A percentile compares a stretch with the other conserved stretches of the same genome.
Evolutionary conservation across 495 filamentous ascomycete species (phyloP).

Genomic region (Aeminium ludgeri): DNA sequence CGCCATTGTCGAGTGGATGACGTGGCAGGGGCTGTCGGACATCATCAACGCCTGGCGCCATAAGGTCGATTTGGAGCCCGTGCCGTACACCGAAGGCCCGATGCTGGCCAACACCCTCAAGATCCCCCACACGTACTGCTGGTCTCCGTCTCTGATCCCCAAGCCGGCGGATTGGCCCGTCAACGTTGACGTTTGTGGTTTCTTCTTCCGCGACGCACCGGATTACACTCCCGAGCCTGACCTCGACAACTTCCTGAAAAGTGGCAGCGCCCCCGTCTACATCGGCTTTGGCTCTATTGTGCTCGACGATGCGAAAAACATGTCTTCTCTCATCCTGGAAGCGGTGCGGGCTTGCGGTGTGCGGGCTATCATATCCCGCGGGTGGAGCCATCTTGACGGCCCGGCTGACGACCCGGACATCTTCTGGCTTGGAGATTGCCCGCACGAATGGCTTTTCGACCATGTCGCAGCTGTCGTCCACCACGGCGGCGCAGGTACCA

Average conservation of each 20-base stretch:
- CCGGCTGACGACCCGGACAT: constrained; percentile 51
- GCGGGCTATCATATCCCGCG: constrained; percentile 60
- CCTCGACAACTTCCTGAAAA: constrained; percentile 45
- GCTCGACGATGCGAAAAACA: constrained; percentile 49
- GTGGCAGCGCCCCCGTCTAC: constrained; percentile 56
- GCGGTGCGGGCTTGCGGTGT: constrained; percentile 48
- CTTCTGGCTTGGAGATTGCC: constrained; percentile 63
- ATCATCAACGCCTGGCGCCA: constrained; percentile 23
- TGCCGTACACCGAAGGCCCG: constrained; percentile 47
- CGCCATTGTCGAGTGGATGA: constrained; percentile 60
- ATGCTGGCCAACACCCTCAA: constrained; percentile 43
- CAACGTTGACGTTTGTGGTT: constrained; percentile 56
- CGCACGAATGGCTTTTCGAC: constrained; percentile 72
- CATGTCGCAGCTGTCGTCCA: constrained; percentile 63
- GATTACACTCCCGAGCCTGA: constrained; percentile 46
- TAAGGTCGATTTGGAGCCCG: constrained; percentile 20
- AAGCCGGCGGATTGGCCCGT: constrained; percentile 62
- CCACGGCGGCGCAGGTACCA: constrained; percentile 71
- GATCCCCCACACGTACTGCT: constrained; percentile 67
- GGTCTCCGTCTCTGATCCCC: constrained; percentile 64
- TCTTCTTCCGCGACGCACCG: constrained; percentile 49
- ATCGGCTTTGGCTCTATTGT: constrained; percentile 76
- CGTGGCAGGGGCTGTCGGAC: constrained; percentile 27
- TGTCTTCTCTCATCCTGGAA: constrained; percentile 53
- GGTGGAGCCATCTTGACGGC: constrained; percentile 51